A percentile compares a stretch with the other conserved stretches of the same genome.
These are phyloP conservation scores for Trichophyton benhamiae DNA, from an alignment of 2,329 filamentous ascomycete genomes.

Conservation along the genomic window DNA sequence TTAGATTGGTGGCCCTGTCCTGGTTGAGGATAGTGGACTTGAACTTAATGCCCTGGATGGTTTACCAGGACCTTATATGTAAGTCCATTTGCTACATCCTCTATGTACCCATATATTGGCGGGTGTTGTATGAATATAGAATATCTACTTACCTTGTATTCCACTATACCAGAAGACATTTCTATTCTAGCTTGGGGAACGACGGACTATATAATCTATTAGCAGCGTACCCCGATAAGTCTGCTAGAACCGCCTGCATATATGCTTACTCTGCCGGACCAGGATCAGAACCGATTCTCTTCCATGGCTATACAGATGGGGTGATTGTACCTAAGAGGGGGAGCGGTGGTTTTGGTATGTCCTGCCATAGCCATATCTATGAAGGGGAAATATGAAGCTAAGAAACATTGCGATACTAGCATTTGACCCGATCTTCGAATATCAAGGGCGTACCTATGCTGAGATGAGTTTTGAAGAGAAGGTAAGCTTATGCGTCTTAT, in stretches of 20 bases:
- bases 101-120: no score
- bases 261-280: conserved; percentile 85
- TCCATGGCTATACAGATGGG: conserved; percentile 80
- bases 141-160: neutral
- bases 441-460: conserved; percentile 79
- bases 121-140: no score
- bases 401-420: conserved; percentile 39
- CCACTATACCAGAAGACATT: conserved; percentile 63
- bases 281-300: conserved; percentile 69
- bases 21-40: conserved; percentile 91
- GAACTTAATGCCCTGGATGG: conserved; percentile 84
- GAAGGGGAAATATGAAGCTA: neutral
- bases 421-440: conserved; percentile 95
- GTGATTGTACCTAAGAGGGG: conserved; percentile 78
- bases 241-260: conserved; percentile 88
- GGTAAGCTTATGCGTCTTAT: conserved; percentile 40
- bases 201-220: conserved; percentile 82
- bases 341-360: conserved; percentile 66
- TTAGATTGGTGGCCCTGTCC: conserved; percentile 69
- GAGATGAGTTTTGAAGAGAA: conserved; percentile 91
- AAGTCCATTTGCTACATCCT: conserved; percentile 23
- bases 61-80: conserved; percentile 93
- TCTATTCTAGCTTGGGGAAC: conserved; percentile 70
- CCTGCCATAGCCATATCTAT: neutral
- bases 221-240: conserved; percentile 77